These are phyloP conservation scores for Trichoderma atrobrunneum DNA, from an alignment of 2,329 filamentous ascomycete species.

Conservation along the genomic window DNA sequence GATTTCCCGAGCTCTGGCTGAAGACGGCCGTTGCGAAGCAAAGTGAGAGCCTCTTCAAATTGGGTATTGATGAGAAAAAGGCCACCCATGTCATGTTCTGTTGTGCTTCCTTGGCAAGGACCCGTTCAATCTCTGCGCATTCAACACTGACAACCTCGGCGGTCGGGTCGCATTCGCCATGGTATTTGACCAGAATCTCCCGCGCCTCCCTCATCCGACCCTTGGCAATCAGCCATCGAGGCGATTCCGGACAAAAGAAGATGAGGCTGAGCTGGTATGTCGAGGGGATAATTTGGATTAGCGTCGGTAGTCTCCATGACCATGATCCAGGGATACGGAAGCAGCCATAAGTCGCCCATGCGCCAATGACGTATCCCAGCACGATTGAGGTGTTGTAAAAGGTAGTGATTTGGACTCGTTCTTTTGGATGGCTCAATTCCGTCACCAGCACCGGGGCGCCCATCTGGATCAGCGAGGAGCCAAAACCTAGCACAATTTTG, in stretches of 20 bases:
- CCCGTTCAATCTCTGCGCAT: slow-evolving; percentile 15
- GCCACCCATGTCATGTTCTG: slow-evolving; percentile 43
- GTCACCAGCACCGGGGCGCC: slow-evolving; percentile 43
- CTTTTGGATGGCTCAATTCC: slow-evolving; percentile 42
- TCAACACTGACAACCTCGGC: slow-evolving; percentile 24
- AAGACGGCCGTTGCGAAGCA: slow-evolving; percentile 41
- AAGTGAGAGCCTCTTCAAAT: slow-evolving; percentile 40
- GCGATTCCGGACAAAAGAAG: slow-evolving; percentile 57
- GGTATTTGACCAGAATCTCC: slow-evolving; percentile 50
- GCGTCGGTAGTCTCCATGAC: slow-evolving; percentile 52
- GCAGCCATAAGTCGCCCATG: slow-evolving; percentile 38
- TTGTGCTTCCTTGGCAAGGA: slow-evolving; percentile 17
- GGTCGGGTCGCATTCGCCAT: slow-evolving; percentile 45
- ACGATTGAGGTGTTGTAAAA: slow-evolving; percentile 43
- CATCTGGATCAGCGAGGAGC: slow-evolving; percentile 40
- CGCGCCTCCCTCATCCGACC: slow-evolving; percentile 50
- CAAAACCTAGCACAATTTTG: slow-evolving; percentile 38
- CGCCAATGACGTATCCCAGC: slow-evolving; percentile 38
- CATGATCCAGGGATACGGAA: slow-evolving; percentile 34
- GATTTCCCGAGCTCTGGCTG: slow-evolving; percentile 41
- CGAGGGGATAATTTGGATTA: slow-evolving; percentile 49
- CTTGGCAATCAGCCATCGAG: slow-evolving; percentile 55
- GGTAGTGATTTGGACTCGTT: slow-evolving; percentile 38
- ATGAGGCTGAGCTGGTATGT: slow-evolving; percentile 43
- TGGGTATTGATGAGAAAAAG: slow-evolving; percentile 39